Evolutionary conservation across 805 yeast species (phyloP).

Genomic region (Kodamaea hsintzibuensis): DNA sequence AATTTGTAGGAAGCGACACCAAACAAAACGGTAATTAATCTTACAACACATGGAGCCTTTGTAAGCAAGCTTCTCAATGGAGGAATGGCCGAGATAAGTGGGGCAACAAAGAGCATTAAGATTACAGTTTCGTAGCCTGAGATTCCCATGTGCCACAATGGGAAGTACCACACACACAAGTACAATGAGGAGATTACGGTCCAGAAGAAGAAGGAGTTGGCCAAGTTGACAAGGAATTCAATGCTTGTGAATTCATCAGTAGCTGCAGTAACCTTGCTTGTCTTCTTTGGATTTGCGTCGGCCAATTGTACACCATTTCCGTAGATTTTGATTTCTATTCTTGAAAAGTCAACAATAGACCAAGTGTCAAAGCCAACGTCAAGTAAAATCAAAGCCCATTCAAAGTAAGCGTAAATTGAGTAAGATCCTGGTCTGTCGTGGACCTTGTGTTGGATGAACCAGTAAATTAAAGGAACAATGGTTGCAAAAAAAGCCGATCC

Average conservation of each 20-base stretch:
- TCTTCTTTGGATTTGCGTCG: background rate
- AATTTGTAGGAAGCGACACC: constrained; percentile 79
- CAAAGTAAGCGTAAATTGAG: constrained; percentile 90
- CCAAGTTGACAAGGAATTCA: constrained; percentile 44
- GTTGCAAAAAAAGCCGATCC: constrained; percentile 66
- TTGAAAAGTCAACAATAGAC: constrained; percentile 68
- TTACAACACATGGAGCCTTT: constrained; percentile 52
- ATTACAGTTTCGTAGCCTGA: constrained; percentile 88
- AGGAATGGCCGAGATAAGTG: constrained; percentile 52
- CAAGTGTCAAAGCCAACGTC: constrained; percentile 86
- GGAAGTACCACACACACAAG: constrained; percentile 94
- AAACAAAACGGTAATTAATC: constrained; percentile 53
- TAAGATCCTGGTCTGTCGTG: constrained; percentile 90
- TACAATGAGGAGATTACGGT: constrained; percentile 77
- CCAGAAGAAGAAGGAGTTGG: constrained; percentile 84
- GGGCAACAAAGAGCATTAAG: constrained; percentile 52
- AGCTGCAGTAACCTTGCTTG: background rate
- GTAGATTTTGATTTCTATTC: constrained; percentile 50
- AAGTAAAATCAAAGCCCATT: constrained; percentile 84
- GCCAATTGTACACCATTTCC: constrained; percentile 24
- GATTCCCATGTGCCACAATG: constrained; percentile 97
- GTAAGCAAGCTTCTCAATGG: constrained; percentile 37
- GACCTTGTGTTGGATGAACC: constrained; percentile 91
- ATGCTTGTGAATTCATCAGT: constrained; percentile 31
- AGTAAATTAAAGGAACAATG: constrained; percentile 78